These are phyloP conservation scores for Saccharomyces hybrid DNA, from an alignment of 1,139 yeast genomes.

Conservation along the genomic window DNA sequence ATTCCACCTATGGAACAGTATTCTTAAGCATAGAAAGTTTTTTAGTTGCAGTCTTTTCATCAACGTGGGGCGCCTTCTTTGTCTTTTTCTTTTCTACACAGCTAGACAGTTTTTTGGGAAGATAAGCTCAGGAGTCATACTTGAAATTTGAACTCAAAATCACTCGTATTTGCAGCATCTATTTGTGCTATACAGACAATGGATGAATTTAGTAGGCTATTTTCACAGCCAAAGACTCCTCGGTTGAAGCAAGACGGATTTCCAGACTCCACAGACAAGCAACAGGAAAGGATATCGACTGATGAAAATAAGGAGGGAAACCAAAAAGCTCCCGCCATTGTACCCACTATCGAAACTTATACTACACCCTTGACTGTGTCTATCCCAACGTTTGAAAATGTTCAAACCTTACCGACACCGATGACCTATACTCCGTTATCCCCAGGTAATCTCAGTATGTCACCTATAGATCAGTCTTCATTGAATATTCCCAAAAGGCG, in stretches of 20 bases:
- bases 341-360: background rate
- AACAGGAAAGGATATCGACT: background rate
- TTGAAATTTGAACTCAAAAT: background rate
- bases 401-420: constrained; percentile 27
- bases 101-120: background rate
- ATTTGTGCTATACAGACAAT: background rate
- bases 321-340: background rate
- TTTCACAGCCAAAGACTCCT: constrained; percentile 7
- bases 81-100: background rate
- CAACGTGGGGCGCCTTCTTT: background rate
- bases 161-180: background rate
- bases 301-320: background rate
- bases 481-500: constrained; percentile 15
- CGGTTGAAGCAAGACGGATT: constrained; percentile 10
- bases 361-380: constrained; percentile 14
- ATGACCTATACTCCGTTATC: constrained; percentile 24
- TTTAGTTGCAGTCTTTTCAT: background rate
- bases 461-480: constrained; percentile 11
- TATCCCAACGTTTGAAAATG: constrained; percentile 20
- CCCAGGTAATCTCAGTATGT: constrained; percentile 13
- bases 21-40: background rate
- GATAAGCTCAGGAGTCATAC: background rate
- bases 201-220: background rate
- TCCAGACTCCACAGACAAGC: background rate
- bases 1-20: background rate